Base-by-base conservation (phyloP, 805 yeast species). In the Metschnikowia gelsemii region DNA sequence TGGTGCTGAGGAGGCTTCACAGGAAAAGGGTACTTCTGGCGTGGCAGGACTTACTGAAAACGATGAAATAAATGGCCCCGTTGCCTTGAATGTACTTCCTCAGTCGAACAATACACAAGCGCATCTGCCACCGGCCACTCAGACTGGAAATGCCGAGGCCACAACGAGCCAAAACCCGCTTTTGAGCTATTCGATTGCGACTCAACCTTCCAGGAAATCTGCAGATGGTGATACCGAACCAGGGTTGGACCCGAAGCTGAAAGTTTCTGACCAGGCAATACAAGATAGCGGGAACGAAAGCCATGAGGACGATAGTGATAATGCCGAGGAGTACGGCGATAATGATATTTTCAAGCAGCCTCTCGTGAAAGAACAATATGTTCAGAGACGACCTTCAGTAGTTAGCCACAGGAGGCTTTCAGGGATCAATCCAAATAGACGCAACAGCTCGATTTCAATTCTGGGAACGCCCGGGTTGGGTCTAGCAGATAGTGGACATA, bases 391-490 rank as follows among this genome's bases (percentile, higher is more conserved):
- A 23, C 56, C 63, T 16, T 63, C 69, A 7, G 55, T 58, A 4
- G 50, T 56, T 2, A 46, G 58, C 16, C 70, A 60, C 43, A 58
- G 72, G 27, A 43, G 73, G 30, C 55, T 68, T 20, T 66, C 72
- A 1, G 68, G 70, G 5, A 65, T 67, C 21, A 49, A 62, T 8
- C 55, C 55, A 2, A 50, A 51, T 19, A 44, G 57, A 8, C 51
- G 69, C 16, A 60, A 59, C 4, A 41, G 46, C 35, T 22, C 43
- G 21, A 24, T 35, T 16, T 66, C 71, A 0, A 43, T 61, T 7
- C 56, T 68, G n/a, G 44, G 53, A 3, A 40, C 57, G 7, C 49
- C 58, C 5, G 50, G 51, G 13, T 47, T 45, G 12, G 38, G 40
- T 27, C 46, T 56, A 6, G 5, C 29, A 3, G 54, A 43, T 8